Base-by-base conservation (phyloP, 192 early-diverging fungal species). In the Mortierella antarctica region DNA sequence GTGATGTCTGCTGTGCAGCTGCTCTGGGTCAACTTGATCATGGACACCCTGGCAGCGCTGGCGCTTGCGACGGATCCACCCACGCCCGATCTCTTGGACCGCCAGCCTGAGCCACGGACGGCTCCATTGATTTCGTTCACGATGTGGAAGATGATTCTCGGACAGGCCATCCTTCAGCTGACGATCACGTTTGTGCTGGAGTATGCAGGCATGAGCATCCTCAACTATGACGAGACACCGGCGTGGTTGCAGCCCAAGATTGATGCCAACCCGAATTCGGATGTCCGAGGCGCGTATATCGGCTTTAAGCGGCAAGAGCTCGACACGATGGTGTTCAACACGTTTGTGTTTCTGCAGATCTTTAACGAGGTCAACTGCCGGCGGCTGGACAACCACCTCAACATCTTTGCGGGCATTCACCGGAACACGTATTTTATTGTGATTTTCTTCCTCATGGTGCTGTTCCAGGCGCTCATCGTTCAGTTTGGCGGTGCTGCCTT, bases 21-120 rank as follows among this genome's bases (percentile, higher is more conserved):
- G 54, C 85, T 99, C 59, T 99, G 97, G 97, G 95, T 99, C 56
- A 99, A 99, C 83, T 85, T 99, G 71, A 99, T 99, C 52, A 99
- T 99, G 98, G 97, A 99, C 87, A 96, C 97, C 1, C 88, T 99
- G 79, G 98, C 98, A 4, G 96, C 98, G 15, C 90, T 99, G 21
- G 98, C 97, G 1, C 89, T 98, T 47, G 97, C 98, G 6, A 98
- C 98, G 15, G 98, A 99, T 70, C 92, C 93, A 54, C 97, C 98
- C 1, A 93, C 92, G 1, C 75, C 78, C 6, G 93, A 92, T n/a
- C 76, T 99, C 31, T 88, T 99, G 40, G 86, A 97, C 44, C 91
- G 97, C 62, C 88, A 90, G 13, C 97, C 98, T 14, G 93, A 97
- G 63, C 86, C 91, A 62, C 87, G 90, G 41, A 87, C 83, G n/a